Evolutionary conservation across 768 basidiomycete genomes (phyloP), one percentile per base, ranked within the genome.

Genomic region (Termitomyces sp.): DNA sequence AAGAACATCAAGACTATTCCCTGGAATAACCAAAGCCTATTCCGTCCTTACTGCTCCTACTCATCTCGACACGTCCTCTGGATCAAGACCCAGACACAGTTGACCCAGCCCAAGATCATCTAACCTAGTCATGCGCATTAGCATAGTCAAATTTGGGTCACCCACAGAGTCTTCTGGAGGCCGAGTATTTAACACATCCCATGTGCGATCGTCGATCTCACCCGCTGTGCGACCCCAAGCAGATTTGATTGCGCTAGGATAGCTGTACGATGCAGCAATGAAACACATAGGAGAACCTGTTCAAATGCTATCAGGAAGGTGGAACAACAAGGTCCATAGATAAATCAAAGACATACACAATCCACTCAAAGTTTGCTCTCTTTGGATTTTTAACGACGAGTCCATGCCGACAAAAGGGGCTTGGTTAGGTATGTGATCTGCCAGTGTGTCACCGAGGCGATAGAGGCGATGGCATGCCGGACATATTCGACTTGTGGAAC

Each of bases 271-370:
- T 7, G 89, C 88, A 42, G 89, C 72, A 27, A 90, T 79, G 69
- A 91, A 92, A 71, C 90, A 92, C 34, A 92, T 72, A 0, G 88
- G 79, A 0, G 90, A 92, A 66, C 89, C 89, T 91, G 60, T 39
- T 24, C 50, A 47, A 52, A n/a, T 58, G 45, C 12, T 36, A 42
- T 55, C n/a, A 44, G 13, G 20, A 22, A 48, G 27, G 37, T 41
- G 47, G 47, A 33, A 42, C 55, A 18, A 55, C 9, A 13, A 16
- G 15, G 27, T 27, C 27, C 27, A 47, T 55, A 16, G 15, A 22
- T 12, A 11, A 9, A 13, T n/a, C 18, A 24, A 18, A 41, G 20
- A 76, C 88, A 56, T 68, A 92, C 90, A 93, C 57, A 93, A 73
- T 2, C 90, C 91, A 61, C 91, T 92, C 51, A 92, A 80, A 55